Base-by-base conservation (phyloP, 106 monocot species). In the Dendrobium chrysotoxum region DNA sequence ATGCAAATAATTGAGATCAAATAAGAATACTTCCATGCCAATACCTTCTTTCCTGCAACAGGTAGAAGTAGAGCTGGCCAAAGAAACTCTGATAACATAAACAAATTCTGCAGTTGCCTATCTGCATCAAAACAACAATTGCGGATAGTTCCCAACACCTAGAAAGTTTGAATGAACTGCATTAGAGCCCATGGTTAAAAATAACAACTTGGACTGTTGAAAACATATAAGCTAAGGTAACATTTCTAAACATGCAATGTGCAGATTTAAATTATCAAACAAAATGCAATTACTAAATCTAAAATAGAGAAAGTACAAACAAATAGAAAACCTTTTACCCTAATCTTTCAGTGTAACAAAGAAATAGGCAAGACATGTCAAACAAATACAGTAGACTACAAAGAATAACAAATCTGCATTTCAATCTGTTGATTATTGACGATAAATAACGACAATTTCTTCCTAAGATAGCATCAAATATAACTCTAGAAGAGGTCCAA, bases 101-200 rank as follows among this genome's bases (percentile, higher is more conserved):
- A 91, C 85, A 99, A 79, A 87, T 93, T 91, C 13, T 88, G 86
- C 55, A 99, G 53, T 77, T 92, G 90, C 80, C 85, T 91, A 80
- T 95, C 99, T 47, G 93, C 99, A 82, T 95, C 99, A 85, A 99
- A 99, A 84, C 95, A 99, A 85, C 99, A 99, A 89, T 99, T 99
- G 7, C 90, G 88, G 42, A 99, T 82, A 10, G 93, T 91, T 84
- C 99, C 93, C 40, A 82, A 87, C 16, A 95, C 91, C 95, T 99
- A 77, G 18, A 82, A 42, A 75, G 41, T 76, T 76, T 76, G 23
- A 45, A 45, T 28, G 28, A 26, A 46, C 8, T 76, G 50, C 7
- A 74, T 74, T 42, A 74, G 70, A 70, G 35, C 2, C 5, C 13
- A 38, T 70, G 28, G 15, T 70, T 70, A 31, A 35, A 61, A 31